phyloP scores from a whole-genome alignment of 202 grass and related monocot genomes.

The Digitaria exilis region DNA sequence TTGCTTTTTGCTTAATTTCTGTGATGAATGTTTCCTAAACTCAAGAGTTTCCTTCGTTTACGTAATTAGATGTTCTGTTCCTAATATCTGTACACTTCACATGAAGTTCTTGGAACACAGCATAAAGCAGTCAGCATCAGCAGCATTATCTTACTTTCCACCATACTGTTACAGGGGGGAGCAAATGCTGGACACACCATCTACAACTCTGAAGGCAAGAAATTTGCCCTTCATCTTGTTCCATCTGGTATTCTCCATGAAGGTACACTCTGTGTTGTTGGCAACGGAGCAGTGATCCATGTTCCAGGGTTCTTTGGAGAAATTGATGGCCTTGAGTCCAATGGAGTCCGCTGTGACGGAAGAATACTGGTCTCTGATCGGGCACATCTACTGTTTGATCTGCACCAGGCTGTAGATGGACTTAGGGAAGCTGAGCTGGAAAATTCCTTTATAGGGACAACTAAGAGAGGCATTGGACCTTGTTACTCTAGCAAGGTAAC shows the following conservation, averaged over 20 bases:
- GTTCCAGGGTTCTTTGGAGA: constrained; percentile 77
- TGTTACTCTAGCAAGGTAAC: constrained; percentile 88
- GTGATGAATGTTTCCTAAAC: not conserved
- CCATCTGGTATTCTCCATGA: constrained; percentile 83
- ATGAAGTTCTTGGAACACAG: not conserved
- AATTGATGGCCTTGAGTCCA: constrained; percentile 78
- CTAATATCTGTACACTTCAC: not conserved
- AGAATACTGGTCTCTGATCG: constrained; percentile 77
- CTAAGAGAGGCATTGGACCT: constrained; percentile 85
- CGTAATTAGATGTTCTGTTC: not conserved
- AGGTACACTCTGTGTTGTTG: constrained; percentile 71
- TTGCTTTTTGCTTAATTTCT: not conserved
- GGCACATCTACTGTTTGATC: constrained; percentile 79
- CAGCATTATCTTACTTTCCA: constrained; percentile 33
- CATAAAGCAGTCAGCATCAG: not conserved
- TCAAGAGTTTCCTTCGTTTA: not conserved
- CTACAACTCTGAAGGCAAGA: constrained; percentile 83
- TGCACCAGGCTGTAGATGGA: constrained; percentile 79
- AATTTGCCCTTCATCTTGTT: constrained; percentile 86
- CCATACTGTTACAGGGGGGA: constrained; percentile 61
- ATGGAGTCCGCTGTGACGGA: constrained; percentile 67
- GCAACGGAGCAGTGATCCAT: constrained; percentile 81
- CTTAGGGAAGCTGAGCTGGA: constrained; percentile 77
- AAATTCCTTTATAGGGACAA: constrained; percentile 83
- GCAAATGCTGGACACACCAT: constrained; percentile 93